phyloP scores from a whole-genome alignment of 106 monocot genomes.

The Dioscorea dumetorum region DNA sequence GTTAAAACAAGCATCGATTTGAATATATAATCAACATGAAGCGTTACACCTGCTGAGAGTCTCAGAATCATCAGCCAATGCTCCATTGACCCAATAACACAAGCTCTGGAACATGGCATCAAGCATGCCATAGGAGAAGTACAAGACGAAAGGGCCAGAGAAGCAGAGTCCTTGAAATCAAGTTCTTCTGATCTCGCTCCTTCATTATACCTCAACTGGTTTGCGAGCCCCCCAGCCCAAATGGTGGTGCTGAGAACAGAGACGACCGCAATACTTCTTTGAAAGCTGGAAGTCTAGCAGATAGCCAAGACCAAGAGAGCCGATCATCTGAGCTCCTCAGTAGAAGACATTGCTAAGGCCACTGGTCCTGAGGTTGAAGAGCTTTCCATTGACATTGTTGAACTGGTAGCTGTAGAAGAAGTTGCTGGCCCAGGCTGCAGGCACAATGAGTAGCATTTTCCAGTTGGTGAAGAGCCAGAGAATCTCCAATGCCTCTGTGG shows the following conservation, averaged over 20 bases:
- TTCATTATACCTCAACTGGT: conserved; percentile 57
- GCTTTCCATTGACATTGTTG: conserved; percentile 83
- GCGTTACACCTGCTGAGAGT: conserved; percentile 58
- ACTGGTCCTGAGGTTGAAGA: conserved; percentile 79
- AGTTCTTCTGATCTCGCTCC: conserved; percentile 35
- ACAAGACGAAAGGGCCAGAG: conserved; percentile 82
- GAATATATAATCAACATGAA: neutral
- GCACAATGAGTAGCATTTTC: conserved; percentile 76
- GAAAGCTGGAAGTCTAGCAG: conserved; percentile 62
- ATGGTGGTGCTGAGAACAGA: conserved; percentile 54
- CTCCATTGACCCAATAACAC: conserved; percentile 80
- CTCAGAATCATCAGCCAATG: conserved; percentile 62
- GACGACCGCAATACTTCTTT: conserved; percentile 56
- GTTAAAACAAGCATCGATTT: too few relatives aligned
- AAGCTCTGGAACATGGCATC: conserved; percentile 92
- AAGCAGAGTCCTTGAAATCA: conserved; percentile 56
- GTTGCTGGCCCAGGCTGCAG: conserved; percentile 94
- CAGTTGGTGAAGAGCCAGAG: conserved; percentile 62
- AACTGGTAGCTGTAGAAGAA: conserved; percentile 99
- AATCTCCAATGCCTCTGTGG: conserved; percentile 43
- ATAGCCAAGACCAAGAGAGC: conserved; percentile 61
- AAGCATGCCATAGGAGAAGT: conserved; percentile 76
- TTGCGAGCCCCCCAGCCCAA: conserved; percentile 86
- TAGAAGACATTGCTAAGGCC: conserved; percentile 95
- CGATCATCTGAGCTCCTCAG: conserved; percentile 95